Base-by-base conservation (phyloP, 164 flowering plant species). In the Protea cynaroides region DNA sequence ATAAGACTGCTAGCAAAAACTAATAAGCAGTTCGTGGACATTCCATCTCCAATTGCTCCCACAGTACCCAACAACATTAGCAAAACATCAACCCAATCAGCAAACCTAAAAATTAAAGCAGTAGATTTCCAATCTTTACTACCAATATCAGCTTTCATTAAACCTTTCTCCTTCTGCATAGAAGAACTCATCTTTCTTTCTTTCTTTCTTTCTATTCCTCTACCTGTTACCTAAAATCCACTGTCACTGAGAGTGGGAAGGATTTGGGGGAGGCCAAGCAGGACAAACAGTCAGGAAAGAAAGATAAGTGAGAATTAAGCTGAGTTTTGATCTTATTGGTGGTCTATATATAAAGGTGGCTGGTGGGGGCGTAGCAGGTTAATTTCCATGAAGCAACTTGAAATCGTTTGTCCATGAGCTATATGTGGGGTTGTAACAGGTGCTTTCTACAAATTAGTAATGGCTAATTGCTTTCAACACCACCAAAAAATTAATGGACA, bases 41-140 rank as follows among this genome's bases (percentile, higher is more conserved):
- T 81, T 12, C 98, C 98, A 84, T 92, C 98, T 62, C 93, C 96
- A 47, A 92, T 79, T 24, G 97, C 89, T 61, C 98, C 98, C 56
- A 86, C 1, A 7, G 89, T 87, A 2, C 98, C 98, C 74, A 88
- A 74, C 19, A 85, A n/a, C 94, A 93, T 89, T 0, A 90, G 84
- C 79, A 81, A 17, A 36, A 78, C 60, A 71, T 93, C 97, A 47
- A 78, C 38, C 87, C 88, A 68, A 74, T 93, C 96, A n/a, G 92
- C 90, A 75, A 81, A 89, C 79, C 90, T 82, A 49, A 90, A 83
- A 12, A 93, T 83, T 11, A 80, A 59, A 47, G 65, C 69, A 18
- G 79, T 47, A 13, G 80, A 76, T 17, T 34, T 62, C 22, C 56
- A 76, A 56, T 65, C 73, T 24, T 68, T 62, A 29, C 51, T 71